These are phyloP conservation scores for Acorus gramineus DNA, from an alignment of 106 monocot genomes.

Conservation along the genomic window DNA sequence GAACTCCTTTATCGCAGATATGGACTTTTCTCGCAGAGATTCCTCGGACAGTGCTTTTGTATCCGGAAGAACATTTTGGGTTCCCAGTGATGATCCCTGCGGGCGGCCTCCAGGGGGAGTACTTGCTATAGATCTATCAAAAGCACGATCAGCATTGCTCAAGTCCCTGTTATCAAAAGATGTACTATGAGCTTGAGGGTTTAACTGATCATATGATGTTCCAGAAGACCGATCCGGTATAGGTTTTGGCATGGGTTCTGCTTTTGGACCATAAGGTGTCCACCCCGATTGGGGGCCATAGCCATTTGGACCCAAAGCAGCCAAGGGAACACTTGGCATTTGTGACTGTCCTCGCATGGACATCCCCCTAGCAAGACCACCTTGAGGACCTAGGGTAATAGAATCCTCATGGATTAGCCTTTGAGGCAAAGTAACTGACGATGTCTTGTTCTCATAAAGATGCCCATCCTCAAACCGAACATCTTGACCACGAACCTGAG, in stretches of 20 bases:
- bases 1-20: constrained; percentile 65
- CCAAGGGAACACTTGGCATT: constrained; percentile 24
- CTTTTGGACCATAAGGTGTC: constrained; percentile 10
- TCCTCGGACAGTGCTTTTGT: constrained; percentile 43
- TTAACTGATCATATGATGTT: constrained; percentile 8
- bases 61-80: constrained; percentile 21
- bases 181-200: constrained; percentile 7
- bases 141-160: constrained; percentile 17
- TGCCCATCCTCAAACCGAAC: constrained; percentile 51
- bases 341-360: constrained; percentile 62
- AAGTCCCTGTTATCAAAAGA: constrained; percentile 9
- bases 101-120: constrained; percentile 8
- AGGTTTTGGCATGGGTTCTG: constrained; percentile 16
- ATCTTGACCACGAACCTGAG: constrained; percentile 56
- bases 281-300: constrained; percentile 17
- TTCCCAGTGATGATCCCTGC: constrained; percentile 14
- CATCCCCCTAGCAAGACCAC: constrained; percentile 89
- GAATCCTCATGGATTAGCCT: constrained; percentile 40
- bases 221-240: constrained; percentile 21
- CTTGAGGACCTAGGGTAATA: constrained; percentile 87
- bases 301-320: constrained; percentile 39
- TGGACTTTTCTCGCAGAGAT: constrained; percentile 41
- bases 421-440: constrained; percentile 57
- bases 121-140: constrained; percentile 22
- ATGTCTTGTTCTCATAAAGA: constrained; percentile 42